phyloP scores from a whole-genome alignment of 257 asterid genomes.

The Avicennia marina region DNA sequence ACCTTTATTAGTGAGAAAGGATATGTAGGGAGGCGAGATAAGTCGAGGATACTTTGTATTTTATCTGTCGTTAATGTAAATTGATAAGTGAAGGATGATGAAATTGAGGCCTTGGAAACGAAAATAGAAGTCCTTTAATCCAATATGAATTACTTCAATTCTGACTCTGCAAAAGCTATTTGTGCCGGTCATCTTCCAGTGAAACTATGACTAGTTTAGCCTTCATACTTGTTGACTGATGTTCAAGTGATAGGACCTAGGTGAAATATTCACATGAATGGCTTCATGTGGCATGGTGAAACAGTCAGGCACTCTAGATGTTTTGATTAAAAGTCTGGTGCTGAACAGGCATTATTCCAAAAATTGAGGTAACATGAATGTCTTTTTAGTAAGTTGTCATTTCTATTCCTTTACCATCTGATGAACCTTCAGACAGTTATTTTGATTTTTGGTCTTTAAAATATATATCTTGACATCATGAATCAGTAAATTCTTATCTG shows the following conservation, averaged over 20 bases:
- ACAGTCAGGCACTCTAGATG: neutral
- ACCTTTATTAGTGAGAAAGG: constrained; percentile 2
- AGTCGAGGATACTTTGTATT: neutral
- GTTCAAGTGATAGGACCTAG: neutral
- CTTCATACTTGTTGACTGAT: neutral
- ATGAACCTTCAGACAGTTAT: too few species aligned
- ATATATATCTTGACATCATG: neutral
- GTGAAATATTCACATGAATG: constrained; percentile 1
- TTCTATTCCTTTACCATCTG: too few species aligned
- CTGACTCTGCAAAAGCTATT: neutral
- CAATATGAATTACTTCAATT: neutral
- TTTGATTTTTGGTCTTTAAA: too few species aligned
- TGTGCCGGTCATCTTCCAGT: neutral
- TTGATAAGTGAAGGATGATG: neutral
- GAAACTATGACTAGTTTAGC: neutral
- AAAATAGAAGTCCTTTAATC: neutral
- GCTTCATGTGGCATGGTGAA: constrained; percentile 5
- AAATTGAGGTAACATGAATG: too few species aligned
- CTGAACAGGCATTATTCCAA: too few species aligned
- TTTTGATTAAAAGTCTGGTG: too few species aligned
- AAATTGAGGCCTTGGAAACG: neutral
- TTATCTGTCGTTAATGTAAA: neutral
- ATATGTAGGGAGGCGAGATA: constrained; percentile 7
- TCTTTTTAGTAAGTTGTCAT: too few species aligned
- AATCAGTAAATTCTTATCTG: neutral